Conservation (phyloP, 2,329 filamentous ascomycete species). For the Leptographium wingfieldii region DNA sequence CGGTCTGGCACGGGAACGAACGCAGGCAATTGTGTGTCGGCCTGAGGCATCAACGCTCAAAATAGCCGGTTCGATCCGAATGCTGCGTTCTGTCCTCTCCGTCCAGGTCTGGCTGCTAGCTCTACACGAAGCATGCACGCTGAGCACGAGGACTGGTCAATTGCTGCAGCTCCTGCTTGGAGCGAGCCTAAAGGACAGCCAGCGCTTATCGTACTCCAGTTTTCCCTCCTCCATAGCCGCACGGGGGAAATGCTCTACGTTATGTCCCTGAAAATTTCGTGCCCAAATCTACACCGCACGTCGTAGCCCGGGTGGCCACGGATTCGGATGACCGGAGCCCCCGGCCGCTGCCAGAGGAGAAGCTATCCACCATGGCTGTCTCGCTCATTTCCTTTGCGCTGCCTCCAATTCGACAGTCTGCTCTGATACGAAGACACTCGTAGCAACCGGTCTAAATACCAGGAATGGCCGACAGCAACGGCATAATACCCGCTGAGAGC, state of each 20-base stretch:
- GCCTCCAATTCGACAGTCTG: neutral
- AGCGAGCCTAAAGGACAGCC: neutral
- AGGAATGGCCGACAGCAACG: neutral
- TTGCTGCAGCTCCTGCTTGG: neutral
- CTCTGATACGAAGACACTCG: neutral
- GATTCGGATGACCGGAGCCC: slow-evolving; percentile 1
- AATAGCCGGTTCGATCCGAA: slow-evolving; percentile 9
- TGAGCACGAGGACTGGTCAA: no score
- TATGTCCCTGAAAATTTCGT: neutral
- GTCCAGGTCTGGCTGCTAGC: no score
- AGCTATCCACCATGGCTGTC: neutral
- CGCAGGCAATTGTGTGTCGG: neutral
- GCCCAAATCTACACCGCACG: neutral
- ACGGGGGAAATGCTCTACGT: neutral
- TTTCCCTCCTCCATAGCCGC: neutral
- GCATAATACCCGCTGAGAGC: neutral
- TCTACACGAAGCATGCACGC: no score
- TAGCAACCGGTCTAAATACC: no score
- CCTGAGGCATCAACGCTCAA: slow-evolving; percentile 5
- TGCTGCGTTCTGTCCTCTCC: neutral
- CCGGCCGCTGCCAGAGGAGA: neutral
- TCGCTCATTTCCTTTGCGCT: neutral
- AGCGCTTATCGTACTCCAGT: neutral
- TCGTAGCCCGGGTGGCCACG: neutral
- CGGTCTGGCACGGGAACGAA: slow-evolving; percentile 10